Conservation (phyloP, 345 rosid genomes). For the Linum tenue region DNA sequence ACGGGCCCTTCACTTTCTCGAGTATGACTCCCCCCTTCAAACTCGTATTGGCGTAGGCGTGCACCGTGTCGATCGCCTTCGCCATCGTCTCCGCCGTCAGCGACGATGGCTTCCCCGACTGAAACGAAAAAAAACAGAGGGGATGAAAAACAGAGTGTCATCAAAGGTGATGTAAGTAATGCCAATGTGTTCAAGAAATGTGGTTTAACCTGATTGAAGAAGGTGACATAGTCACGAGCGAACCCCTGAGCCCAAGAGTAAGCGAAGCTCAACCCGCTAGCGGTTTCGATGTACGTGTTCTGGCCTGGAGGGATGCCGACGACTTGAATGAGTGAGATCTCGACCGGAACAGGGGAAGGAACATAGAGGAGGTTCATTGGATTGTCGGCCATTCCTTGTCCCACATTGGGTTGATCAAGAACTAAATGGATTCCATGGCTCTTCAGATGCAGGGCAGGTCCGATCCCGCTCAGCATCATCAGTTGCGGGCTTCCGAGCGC, state of each 20-base stretch:
- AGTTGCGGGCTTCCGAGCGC: conserved; percentile 84
- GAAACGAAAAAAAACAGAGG: background rate
- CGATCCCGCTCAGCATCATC: conserved; percentile 69
- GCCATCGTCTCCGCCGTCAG: conserved; percentile 24
- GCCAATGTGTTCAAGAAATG: background rate
- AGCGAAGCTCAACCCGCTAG: conserved; percentile 46
- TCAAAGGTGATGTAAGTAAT: too few relatives aligned
- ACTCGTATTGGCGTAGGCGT: conserved; percentile 28
- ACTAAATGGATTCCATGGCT: conserved; percentile 38
- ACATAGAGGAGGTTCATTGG: conserved; percentile 58
- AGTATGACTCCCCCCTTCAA: conserved; percentile 37
- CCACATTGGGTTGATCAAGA: conserved; percentile 57
- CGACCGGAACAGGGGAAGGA: conserved; percentile 55
- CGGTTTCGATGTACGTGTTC: conserved; percentile 47
- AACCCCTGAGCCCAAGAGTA: conserved; percentile 31
- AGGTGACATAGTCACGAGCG: conserved; percentile 21
- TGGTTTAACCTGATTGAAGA: conserved; percentile 35
- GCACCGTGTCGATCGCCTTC: conserved; percentile 23
- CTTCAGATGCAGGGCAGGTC: conserved; percentile 43
- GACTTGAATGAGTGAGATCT: conserved; percentile 48
- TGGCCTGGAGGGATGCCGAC: conserved; percentile 48
- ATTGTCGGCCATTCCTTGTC: conserved; percentile 75
- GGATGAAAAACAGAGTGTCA: background rate
- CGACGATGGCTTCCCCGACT: conserved; percentile 18
- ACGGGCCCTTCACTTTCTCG: conserved; percentile 46